Conservation (phyloP, 2,329 filamentous ascomycete genomes). For the Cladosporium sp. region DNA sequence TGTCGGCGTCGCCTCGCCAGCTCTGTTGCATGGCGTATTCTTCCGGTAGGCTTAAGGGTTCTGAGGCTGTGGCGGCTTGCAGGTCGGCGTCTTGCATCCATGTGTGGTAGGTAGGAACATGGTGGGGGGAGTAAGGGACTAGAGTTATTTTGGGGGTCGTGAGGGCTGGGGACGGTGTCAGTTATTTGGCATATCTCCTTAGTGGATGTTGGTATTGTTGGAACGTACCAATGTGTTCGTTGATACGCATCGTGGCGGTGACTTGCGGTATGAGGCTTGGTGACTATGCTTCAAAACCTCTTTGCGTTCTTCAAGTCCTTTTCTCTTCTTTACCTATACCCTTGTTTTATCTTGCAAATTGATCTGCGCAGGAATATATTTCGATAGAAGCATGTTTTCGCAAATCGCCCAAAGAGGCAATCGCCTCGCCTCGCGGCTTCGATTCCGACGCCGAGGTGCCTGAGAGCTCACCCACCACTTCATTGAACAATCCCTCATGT, state of each 20-base stretch:
- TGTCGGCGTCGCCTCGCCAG: slow-evolving; percentile 79
- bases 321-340: too few species aligned
- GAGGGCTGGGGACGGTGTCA: slow-evolving; percentile 18
- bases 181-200: neutral
- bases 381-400: too few species aligned
- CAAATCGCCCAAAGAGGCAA: neutral
- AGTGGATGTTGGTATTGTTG: neutral
- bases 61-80: slow-evolving; percentile 80
- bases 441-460: neutral
- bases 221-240: slow-evolving; percentile 36
- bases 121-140: slow-evolving; percentile 77
- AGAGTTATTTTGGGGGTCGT: slow-evolving; percentile 63
- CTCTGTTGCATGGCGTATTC: slow-evolving; percentile 89
- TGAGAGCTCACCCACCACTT: neutral
- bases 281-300: too few species aligned
- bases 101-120: slow-evolving; percentile 77
- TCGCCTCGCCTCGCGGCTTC: neutral
- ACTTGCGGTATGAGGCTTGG: too few species aligned
- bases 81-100: slow-evolving; percentile 92
- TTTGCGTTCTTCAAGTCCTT: too few species aligned
- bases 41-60: slow-evolving; percentile 72
- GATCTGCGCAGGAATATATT: too few species aligned
- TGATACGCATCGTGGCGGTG: slow-evolving; percentile 40
- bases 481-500: neutral
- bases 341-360: too few species aligned